These are phyloP conservation scores for Heliamphora exappendiculata DNA, from an alignment of 148 eudicot species.

Conservation along the genomic window DNA sequence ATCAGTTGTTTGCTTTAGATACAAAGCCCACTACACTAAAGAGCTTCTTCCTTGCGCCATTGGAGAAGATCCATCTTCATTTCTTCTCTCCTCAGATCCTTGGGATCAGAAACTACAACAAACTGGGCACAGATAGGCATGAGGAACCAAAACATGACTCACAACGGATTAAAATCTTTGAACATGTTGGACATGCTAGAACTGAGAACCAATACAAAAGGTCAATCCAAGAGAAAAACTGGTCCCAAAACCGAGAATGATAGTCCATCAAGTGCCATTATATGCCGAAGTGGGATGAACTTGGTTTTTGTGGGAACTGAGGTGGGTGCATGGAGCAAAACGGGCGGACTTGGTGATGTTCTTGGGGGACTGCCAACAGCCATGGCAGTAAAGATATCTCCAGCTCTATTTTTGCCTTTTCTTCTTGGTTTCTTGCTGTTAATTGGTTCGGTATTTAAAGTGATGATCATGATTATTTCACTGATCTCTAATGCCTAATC, in stretches of 20 bases:
- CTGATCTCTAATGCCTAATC: background rate
- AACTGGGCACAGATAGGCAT: constrained; percentile 29
- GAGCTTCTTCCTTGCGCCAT: too few relatives aligned
- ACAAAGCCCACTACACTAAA: too few relatives aligned
- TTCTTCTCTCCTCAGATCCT: too few relatives aligned
- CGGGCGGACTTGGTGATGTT: constrained; percentile 98
- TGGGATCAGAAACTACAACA: constrained; percentile 19
- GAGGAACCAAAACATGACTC: constrained; percentile 25
- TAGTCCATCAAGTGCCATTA: constrained; percentile 13
- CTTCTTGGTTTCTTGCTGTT: background rate
- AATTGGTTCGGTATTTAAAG: background rate
- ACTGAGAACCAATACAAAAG: constrained; percentile 23
- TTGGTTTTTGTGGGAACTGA: constrained; percentile 63
- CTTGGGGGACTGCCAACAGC: constrained; percentile 95
- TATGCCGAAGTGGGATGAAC: constrained; percentile 59
- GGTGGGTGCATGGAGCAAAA: constrained; percentile 95
- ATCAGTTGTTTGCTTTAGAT: too few relatives aligned
- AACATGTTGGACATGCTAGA: constrained; percentile 28
- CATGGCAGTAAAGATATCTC: constrained; percentile 43
- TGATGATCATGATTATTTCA: background rate
- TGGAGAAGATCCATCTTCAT: too few relatives aligned
- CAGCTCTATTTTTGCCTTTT: background rate
- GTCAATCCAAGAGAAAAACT: constrained; percentile 1
- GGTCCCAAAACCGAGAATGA: constrained; percentile 4
- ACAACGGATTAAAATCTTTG: constrained; percentile 29